phyloP scores from a whole-genome alignment of 306 rosid species.

The Quercus dentata region DNA sequence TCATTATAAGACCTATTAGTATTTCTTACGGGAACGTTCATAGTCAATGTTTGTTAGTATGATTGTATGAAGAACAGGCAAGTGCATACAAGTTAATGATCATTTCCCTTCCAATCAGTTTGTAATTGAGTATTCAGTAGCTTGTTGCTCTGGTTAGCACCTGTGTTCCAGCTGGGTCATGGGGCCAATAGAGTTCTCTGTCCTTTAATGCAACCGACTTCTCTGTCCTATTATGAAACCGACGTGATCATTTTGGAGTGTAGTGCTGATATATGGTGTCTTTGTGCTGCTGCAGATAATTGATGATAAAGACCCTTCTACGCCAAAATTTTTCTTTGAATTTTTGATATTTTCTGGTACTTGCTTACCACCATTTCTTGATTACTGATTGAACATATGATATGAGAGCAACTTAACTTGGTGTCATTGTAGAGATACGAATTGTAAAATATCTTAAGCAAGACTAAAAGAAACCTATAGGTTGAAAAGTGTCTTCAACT shows the following conservation, averaged over 20 bases:
- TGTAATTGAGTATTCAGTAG: neutral
- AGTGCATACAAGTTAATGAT: neutral
- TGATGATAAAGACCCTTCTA: slow-evolving; percentile 19
- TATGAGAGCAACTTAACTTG: slow-evolving; percentile 26
- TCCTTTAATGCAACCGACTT: too few relatives aligned
- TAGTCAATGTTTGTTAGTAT: too few relatives aligned
- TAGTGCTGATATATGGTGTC: neutral
- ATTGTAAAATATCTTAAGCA: too few relatives aligned
- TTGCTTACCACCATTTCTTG: slow-evolving; percentile 33
- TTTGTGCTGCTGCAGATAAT: slow-evolving; percentile 22
- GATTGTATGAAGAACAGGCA: too few relatives aligned
- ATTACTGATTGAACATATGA: slow-evolving; percentile 35
- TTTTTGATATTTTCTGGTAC: slow-evolving; percentile 26
- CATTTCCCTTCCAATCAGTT: neutral
- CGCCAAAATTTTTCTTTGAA: slow-evolving; percentile 6
- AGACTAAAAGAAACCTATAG: too few relatives aligned
- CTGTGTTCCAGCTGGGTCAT: neutral
- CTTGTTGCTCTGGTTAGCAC: neutral
- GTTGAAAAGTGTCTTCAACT: too few relatives aligned
- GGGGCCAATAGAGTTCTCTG: neutral
- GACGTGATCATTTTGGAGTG: neutral
- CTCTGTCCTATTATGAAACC: neutral
- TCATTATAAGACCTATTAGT: too few relatives aligned
- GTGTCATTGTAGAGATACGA: neutral
- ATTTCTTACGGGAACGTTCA: too few relatives aligned